A percentile compares a stretch with the other conserved stretches of the same genome.
These are phyloP conservation scores for Erodium maritimum DNA, from an alignment of 345 rosid genomes.

Conservation along the genomic window DNA sequence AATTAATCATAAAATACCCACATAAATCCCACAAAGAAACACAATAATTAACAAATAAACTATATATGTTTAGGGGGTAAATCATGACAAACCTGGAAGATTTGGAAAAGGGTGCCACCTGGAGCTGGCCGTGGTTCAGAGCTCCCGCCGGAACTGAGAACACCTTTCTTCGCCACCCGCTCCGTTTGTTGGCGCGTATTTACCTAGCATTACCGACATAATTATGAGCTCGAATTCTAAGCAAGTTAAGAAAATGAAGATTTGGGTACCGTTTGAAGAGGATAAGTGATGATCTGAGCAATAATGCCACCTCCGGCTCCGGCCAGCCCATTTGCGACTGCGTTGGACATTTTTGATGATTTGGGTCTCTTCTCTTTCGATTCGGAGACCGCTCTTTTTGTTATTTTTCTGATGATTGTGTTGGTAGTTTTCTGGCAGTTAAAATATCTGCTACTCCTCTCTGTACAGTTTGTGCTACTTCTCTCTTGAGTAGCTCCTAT, in stretches of 20 bases:
- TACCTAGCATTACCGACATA: constrained; percentile 21
- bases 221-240: background rate
- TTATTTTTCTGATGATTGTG: too few relatives aligned
- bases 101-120: constrained; percentile 30
- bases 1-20: background rate
- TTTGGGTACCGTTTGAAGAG: constrained; percentile 42
- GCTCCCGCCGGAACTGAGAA: constrained; percentile 1
- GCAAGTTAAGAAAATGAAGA: background rate
- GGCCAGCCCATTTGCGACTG: constrained; percentile 59
- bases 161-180: constrained; percentile 37
- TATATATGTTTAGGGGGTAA: background rate
- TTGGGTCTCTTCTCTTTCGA: background rate
- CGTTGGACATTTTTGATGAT: constrained; percentile 31
- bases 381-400: too few relatives aligned
- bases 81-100: constrained; percentile 24
- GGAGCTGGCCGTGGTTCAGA: constrained; percentile 7
- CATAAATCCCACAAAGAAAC: background rate
- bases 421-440: background rate
- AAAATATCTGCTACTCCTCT: background rate
- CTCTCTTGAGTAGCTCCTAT: background rate
- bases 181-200: constrained; percentile 68
- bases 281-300: constrained; percentile 68
- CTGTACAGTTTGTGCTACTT: background rate
- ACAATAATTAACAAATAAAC: background rate
- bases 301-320: constrained; percentile 66